phyloP scores from a whole-genome alignment of 331 rosid species.

The Quercus tomentella region DNA sequence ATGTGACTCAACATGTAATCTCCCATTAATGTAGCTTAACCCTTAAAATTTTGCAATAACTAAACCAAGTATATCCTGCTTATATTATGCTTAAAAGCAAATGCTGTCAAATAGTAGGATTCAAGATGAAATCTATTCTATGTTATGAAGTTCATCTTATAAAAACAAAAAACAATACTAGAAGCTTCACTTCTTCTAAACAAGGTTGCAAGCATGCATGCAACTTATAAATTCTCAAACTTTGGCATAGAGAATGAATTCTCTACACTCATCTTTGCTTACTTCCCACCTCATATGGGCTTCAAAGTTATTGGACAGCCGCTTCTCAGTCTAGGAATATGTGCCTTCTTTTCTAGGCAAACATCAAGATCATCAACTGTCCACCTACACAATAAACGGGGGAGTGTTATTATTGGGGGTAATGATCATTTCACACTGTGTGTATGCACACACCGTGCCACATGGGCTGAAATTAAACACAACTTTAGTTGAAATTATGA shows the following conservation, averaged over 20 bases:
- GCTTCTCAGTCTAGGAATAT: constrained; percentile 56
- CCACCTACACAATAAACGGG: constrained; percentile 42
- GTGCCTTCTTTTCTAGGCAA: constrained; percentile 65
- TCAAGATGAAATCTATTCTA: not conserved
- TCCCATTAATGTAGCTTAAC: no score
- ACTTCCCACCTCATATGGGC: constrained; percentile 29
- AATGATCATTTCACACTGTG: no score
- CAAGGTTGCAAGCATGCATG: not conserved
- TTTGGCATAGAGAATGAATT: not conserved
- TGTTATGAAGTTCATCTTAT: not conserved
- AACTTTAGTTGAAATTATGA: no score
- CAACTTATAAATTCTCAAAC: not conserved
- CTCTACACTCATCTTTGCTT: constrained; percentile 3
- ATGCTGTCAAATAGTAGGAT: no score
- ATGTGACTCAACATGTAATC: not conserved
- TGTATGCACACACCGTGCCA: no score
- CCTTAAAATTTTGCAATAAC: no score
- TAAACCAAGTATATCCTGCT: no score
- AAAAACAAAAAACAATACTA: not conserved
- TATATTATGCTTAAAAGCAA: no score
- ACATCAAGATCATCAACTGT: constrained; percentile 57
- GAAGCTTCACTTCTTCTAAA: not conserved
- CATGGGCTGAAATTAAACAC: no score
- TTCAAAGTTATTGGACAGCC: constrained; percentile 73
- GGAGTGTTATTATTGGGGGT: not conserved